Percentiles rank a stretch among this genome's conserved stretches.
These are phyloP conservation scores for Trifolium fragiferum DNA, from an alignment of 306 rosid species.

Conservation along the genomic window DNA sequence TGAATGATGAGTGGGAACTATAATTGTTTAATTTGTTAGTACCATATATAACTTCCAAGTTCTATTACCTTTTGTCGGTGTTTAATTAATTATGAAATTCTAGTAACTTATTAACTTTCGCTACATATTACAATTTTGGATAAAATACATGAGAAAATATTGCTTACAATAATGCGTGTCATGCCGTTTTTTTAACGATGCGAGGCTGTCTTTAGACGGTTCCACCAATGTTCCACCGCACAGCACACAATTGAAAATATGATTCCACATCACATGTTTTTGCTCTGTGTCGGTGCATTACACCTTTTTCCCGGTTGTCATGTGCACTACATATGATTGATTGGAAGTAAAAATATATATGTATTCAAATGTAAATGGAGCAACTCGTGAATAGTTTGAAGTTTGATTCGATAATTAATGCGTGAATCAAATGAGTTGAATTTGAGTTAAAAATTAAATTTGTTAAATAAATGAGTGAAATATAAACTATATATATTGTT, in stretches of 20 bases:
- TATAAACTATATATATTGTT: too few species aligned
- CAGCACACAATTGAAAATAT: not conserved
- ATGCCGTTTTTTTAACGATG: not conserved
- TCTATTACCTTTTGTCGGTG: not conserved
- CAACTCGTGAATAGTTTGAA: too few species aligned
- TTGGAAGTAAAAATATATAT: not conserved
- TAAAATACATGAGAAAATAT: too few species aligned
- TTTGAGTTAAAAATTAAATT: too few species aligned
- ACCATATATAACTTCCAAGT: not conserved
- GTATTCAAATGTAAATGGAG: too few species aligned
- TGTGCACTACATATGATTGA: not conserved
- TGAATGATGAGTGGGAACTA: not conserved
- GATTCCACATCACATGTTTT: not conserved
- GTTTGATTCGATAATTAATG: too few species aligned
- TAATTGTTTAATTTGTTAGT: not conserved
- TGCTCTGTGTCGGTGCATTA: conserved; percentile 2
- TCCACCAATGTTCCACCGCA: not conserved
- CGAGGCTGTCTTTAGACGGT: not conserved
- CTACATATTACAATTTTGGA: too few species aligned
- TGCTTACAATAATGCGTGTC: not conserved
- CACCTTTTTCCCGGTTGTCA: not conserved
- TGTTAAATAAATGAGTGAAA: too few species aligned
- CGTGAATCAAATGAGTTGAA: too few species aligned
- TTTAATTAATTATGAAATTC: too few species aligned
- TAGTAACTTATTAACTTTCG: too few species aligned